These are phyloP conservation scores for Apiospora rasikravindrae DNA, from an alignment of 2,329 filamentous ascomycete species.

Conservation along the genomic window DNA sequence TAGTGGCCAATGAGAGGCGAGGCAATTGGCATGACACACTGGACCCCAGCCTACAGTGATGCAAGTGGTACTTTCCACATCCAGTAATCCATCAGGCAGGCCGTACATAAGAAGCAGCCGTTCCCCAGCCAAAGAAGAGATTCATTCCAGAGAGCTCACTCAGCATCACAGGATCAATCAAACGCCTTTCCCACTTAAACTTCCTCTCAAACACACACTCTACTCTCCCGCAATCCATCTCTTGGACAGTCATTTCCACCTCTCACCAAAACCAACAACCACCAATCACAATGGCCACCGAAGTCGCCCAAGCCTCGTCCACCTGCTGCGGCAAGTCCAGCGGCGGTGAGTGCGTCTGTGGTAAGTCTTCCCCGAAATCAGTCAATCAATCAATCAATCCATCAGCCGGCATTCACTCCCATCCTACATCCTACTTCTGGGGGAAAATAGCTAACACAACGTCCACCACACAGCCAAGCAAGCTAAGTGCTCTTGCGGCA, in stretches of 20 bases:
- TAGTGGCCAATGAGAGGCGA: conserved; percentile 6
- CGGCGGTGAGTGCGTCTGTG: conserved; percentile 59
- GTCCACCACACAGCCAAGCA: conserved; percentile 55
- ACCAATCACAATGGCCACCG: conserved; percentile 38
- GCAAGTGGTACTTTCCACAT: conserved; percentile 19
- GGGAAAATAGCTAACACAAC: conserved; percentile 19
- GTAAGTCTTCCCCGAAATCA: conserved; percentile 46
- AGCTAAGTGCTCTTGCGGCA: conserved; percentile 85
- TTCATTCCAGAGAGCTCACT: not conserved
- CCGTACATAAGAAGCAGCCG: not conserved
- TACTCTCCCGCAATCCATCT: not conserved
- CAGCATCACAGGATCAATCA: not conserved
- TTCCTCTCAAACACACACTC: not conserved
- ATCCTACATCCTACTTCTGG: conserved; percentile 7
- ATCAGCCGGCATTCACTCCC: too few species aligned
- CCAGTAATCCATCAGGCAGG: not conserved
- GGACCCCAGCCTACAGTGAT: conserved; percentile 8
- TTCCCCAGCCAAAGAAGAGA: not conserved
- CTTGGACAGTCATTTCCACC: not conserved
- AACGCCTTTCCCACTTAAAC: not conserved
- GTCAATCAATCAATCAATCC: not conserved
- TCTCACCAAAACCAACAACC: not conserved
- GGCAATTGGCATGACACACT: conserved; percentile 16
- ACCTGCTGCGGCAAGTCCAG: conserved; percentile 63
- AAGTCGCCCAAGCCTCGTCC: conserved; percentile 42